phyloP scores from a whole-genome alignment of 1,139 yeast genomes.

The Ogataea hybrid region DNA sequence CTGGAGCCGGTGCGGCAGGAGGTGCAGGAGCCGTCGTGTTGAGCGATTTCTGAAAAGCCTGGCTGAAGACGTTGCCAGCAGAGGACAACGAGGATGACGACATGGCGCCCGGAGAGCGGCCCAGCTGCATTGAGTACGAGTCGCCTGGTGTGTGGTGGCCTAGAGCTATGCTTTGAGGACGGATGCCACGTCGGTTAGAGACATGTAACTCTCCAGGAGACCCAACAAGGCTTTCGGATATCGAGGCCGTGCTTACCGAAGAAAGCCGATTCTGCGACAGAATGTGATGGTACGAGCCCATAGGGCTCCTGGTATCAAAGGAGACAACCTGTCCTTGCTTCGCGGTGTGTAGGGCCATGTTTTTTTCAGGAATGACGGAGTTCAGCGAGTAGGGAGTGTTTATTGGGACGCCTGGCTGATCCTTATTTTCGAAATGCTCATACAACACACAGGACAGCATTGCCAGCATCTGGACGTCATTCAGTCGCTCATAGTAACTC shows the following conservation, averaged over 20 bases:
- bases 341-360: background rate
- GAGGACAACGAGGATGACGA: slow-evolving; percentile 23
- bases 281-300: slow-evolving; percentile 15
- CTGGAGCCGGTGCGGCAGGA: background rate
- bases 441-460: slow-evolving; percentile 73
- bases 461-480: slow-evolving; percentile 87
- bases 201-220: slow-evolving; percentile 31
- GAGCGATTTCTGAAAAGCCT: slow-evolving; percentile 20
- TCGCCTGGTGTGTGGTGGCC: slow-evolving; percentile 10
- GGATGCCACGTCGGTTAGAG: slow-evolving; percentile 24
- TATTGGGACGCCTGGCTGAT: slow-evolving; percentile 39
- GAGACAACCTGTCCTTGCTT: slow-evolving; percentile 16
- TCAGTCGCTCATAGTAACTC: slow-evolving; percentile 57
- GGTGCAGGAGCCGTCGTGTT: background rate
- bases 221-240: slow-evolving; percentile 34
- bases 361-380: slow-evolving; percentile 9
- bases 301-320: slow-evolving; percentile 19
- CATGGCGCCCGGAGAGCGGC: slow-evolving; percentile 14
- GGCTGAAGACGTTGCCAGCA: slow-evolving; percentile 20
- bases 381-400: slow-evolving; percentile 45
- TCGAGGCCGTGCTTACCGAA: slow-evolving; percentile 27
- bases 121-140: slow-evolving; percentile 8
- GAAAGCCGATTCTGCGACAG: slow-evolving; percentile 32
- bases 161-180: slow-evolving; percentile 12
- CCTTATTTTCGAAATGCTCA: slow-evolving; percentile 37